Evolutionary conservation across 371 early-diverging fungal genomes (phyloP).

Genomic region (Actinomucor elegans): DNA sequence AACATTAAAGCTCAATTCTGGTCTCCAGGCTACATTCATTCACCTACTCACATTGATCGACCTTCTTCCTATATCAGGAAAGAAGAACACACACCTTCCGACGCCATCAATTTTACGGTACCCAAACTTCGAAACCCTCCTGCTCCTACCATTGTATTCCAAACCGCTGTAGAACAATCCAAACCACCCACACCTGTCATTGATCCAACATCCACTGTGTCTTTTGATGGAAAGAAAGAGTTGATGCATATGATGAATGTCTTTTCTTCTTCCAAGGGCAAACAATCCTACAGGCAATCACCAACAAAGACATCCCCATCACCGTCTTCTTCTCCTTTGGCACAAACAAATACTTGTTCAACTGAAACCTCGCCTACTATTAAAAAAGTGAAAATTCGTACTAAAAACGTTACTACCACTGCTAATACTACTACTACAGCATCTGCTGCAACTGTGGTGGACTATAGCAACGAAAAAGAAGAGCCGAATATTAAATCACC

Average conservation of each 20-base stretch:
- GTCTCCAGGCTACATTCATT: constrained; percentile 18
- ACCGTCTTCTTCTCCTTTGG: too few relatives aligned
- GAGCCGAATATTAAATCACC: constrained; percentile 12
- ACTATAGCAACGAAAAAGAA: neutral
- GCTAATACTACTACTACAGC: too few relatives aligned
- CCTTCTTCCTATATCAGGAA: neutral
- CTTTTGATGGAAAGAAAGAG: constrained; percentile 26
- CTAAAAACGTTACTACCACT: too few relatives aligned
- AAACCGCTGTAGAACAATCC: constrained; percentile 19
- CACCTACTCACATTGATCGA: neutral
- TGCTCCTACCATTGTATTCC: constrained; percentile 16
- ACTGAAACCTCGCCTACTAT: too few relatives aligned
- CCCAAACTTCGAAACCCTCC: neutral
- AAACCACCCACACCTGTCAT: neutral
- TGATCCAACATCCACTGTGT: constrained; percentile 3
- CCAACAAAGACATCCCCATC: too few relatives aligned
- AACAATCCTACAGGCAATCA: neutral
- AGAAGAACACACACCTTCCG: constrained; percentile 12
- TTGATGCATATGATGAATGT: constrained; percentile 42
- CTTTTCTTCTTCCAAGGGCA: constrained; percentile 22
- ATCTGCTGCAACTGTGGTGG: too few relatives aligned
- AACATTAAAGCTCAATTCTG: constrained; percentile 6
- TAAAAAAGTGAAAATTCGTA: too few relatives aligned
- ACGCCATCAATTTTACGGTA: constrained; percentile 14
- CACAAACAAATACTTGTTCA: too few relatives aligned